phyloP scores from a whole-genome alignment of 164 flowering plant genomes.

The Annona squamosa region DNA sequence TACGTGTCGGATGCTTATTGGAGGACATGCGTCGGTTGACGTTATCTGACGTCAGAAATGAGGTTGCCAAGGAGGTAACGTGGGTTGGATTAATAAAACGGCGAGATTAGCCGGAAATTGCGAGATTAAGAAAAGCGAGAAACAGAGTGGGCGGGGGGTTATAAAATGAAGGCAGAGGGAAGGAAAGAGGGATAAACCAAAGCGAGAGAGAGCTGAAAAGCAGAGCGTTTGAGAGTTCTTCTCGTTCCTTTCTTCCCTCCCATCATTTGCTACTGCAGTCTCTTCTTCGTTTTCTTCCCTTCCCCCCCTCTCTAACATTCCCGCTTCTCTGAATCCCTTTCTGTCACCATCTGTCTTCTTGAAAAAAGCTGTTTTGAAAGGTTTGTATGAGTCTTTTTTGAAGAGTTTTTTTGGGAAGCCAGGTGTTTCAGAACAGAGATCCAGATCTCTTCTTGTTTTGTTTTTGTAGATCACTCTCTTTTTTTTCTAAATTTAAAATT shows the following conservation, averaged over 20 bases:
- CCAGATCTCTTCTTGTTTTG: conserved; percentile 26
- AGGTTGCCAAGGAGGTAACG: not conserved
- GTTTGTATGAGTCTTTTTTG: conserved; percentile 23
- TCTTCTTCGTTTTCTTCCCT: conserved; percentile 4
- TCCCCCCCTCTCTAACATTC: conserved; percentile 19
- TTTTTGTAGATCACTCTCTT: conserved; percentile 5
- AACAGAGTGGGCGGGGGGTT: not conserved
- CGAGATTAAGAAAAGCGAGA: not conserved
- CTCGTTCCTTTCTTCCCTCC: not conserved
- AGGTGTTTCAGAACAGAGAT: conserved; percentile 66
- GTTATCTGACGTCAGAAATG: not conserved
- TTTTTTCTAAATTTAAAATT: conserved; percentile 7
- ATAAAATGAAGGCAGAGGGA: not conserved
- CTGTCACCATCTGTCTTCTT: conserved; percentile 59
- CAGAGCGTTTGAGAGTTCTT: not conserved
- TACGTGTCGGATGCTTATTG: not conserved
- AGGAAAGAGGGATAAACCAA: not conserved
- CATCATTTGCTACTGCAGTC: not conserved
- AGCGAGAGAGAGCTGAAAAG: conserved; percentile 1
- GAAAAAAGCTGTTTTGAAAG: conserved; percentile 1
- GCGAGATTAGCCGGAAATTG: not conserved
- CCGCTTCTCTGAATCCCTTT: conserved; percentile 76
- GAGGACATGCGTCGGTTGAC: not conserved
- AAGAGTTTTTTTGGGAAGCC: conserved; percentile 24
- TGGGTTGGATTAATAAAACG: not conserved